Evolutionary conservation across 192 early-diverging fungal species (phyloP).

Genomic region (Coemansia sp.): DNA sequence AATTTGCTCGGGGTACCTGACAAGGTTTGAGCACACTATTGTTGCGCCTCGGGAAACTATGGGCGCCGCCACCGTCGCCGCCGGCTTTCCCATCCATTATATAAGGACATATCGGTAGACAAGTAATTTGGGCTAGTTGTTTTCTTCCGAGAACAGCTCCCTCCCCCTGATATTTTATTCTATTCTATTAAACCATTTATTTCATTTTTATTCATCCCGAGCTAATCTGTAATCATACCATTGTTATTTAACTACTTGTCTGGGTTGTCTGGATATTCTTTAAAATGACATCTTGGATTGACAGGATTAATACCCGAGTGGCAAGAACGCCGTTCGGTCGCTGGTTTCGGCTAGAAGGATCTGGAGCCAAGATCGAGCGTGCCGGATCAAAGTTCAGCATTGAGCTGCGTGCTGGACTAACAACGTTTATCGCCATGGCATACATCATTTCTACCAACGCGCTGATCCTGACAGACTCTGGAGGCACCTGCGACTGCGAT

Average conservation of each 20-base stretch:
- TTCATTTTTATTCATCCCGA: neutral
- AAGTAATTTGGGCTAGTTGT: too few relatives aligned
- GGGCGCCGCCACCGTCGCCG: neutral
- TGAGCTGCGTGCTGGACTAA: constrained; percentile 69
- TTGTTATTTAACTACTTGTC: neutral
- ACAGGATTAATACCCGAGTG: constrained; percentile 58
- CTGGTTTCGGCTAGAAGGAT: constrained; percentile 66
- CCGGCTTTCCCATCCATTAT: too few relatives aligned
- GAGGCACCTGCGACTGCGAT: constrained; percentile 76
- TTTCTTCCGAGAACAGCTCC: too few relatives aligned
- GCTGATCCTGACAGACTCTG: constrained; percentile 71
- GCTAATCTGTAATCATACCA: too few relatives aligned
- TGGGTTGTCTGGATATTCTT: neutral
- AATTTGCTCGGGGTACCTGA: neutral
- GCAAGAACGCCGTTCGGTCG: constrained; percentile 60
- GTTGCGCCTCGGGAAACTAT: neutral
- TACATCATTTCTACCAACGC: constrained; percentile 76
- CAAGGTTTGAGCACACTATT: too few relatives aligned
- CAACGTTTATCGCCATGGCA: constrained; percentile 72
- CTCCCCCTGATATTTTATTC: too few relatives aligned
- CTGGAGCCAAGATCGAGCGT: constrained; percentile 59
- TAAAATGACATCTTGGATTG: constrained; percentile 48
- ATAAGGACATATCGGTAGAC: too few relatives aligned
- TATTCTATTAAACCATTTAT: too few relatives aligned
- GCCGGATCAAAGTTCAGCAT: constrained; percentile 64